A percentile compares a stretch with the other conserved stretches of the same genome.
Evolutionary conservation across 108 stramenopile genomes (phyloP).

Genomic region (Nannochloropsis gaditana): DNA sequence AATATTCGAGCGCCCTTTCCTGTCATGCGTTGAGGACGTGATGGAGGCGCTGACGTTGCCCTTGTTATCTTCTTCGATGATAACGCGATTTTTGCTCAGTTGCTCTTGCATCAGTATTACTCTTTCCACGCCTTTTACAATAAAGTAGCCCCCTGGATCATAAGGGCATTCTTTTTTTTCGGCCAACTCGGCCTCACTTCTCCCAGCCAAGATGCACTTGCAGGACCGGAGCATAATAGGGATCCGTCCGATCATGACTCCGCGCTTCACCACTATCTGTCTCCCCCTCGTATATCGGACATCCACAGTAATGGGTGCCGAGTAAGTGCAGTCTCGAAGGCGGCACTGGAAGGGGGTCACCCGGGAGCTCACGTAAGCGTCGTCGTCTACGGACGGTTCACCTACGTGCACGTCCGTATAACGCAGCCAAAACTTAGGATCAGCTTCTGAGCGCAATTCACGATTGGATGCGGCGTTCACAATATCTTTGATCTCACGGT

Average conservation of each 20-base stretch:
- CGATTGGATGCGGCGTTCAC: constrained; percentile 33
- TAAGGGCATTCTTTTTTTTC: constrained; percentile 94
- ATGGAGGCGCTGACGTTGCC: constrained; percentile 55
- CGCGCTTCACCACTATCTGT: constrained; percentile 79
- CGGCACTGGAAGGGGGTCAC: constrained; percentile 93
- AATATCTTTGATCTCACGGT: constrained; percentile 58
- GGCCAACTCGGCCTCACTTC: constrained; percentile 74
- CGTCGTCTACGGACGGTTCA: constrained; percentile 83
- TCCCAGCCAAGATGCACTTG: constrained; percentile 77
- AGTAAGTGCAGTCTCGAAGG: constrained; percentile 92
- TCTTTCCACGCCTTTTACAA: constrained; percentile 85
- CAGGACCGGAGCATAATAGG: constrained; percentile 92
- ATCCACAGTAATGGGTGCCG: constrained; percentile 94
- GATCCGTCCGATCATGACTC: constrained; percentile 56
- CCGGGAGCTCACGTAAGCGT: constrained; percentile 63
- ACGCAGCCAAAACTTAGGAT: constrained; percentile 87
- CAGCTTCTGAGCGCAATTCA: constrained; percentile 83
- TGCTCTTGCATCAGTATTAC: constrained; percentile 98
- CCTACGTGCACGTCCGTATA: constrained; percentile 94
- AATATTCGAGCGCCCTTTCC: constrained; percentile 56
- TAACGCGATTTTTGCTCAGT: constrained; percentile 96
- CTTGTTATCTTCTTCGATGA: constrained; percentile 86
- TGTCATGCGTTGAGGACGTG: constrained; percentile 55
- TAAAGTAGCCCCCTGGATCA: constrained; percentile 98
- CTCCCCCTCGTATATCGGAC: constrained; percentile 86